Percentiles rank a stretch among this genome's conserved stretches.
Conservation (phyloP, 306 rosid genomes). For the Citrullus amarus region DNA sequence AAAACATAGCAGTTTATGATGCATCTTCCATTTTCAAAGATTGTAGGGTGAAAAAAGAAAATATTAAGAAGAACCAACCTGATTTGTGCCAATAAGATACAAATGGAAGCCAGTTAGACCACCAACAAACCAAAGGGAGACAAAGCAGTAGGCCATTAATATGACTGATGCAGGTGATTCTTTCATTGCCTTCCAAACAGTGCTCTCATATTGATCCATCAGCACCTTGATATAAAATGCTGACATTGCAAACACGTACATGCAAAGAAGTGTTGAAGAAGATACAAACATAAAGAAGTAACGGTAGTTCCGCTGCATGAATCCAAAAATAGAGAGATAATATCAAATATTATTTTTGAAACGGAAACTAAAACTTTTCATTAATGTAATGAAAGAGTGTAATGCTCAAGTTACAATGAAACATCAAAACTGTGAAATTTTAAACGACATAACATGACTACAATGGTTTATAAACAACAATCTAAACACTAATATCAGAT, state of each 20-base stretch:
- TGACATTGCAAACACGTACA: slow-evolving; percentile 70
- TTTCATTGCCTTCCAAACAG: slow-evolving; percentile 84
- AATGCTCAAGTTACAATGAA: too few relatives aligned
- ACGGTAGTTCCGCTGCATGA: slow-evolving; percentile 96
- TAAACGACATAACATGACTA: too few relatives aligned
- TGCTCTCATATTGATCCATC: slow-evolving; percentile 48
- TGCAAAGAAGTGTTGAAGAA: slow-evolving; percentile 84
- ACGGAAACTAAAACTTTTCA: too few relatives aligned
- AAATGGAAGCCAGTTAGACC: slow-evolving; percentile 87
- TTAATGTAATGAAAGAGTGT: too few relatives aligned
- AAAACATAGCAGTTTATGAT: not conserved
- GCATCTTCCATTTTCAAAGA: not conserved
- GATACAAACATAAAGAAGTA: slow-evolving; percentile 99
- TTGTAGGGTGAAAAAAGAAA: not conserved
- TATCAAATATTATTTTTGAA: slow-evolving; percentile 29
- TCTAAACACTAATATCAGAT: slow-evolving; percentile 18
- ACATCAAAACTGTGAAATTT: too few relatives aligned
- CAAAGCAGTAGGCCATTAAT: slow-evolving; percentile 70
- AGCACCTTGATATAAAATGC: slow-evolving; percentile 70
- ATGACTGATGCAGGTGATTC: slow-evolving; percentile 82
- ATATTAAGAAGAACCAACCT: slow-evolving; percentile 37
- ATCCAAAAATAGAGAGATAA: slow-evolving; percentile 58
- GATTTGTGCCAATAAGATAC: slow-evolving; percentile 80
- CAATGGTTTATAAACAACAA: too few relatives aligned
- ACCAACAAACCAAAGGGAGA: slow-evolving; percentile 90